phyloP scores from a whole-genome alignment of 2,329 filamentous ascomycete genomes.

The Alternaria metachromatica region DNA sequence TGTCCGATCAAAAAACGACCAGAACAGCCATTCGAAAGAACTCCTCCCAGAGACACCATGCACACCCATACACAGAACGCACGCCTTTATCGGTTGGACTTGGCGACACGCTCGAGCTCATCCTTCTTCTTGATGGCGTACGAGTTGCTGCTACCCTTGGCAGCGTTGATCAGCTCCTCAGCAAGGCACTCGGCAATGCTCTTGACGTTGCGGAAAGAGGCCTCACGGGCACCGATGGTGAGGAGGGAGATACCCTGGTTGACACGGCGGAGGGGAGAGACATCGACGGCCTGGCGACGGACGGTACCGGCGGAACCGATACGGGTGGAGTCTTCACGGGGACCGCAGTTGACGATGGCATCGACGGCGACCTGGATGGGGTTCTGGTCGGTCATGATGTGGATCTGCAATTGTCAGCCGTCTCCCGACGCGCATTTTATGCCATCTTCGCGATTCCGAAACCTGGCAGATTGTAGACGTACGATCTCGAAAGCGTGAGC shows the following conservation, averaged over 20 bases:
- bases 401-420: conserved; percentile 69
- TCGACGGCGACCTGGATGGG: conserved; percentile 99
- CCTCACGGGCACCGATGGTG: conserved; percentile 98
- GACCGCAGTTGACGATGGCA: conserved; percentile 99
- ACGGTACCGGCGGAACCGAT: conserved; percentile 99
- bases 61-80: conserved; percentile 30
- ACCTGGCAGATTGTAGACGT: conserved; percentile 56
- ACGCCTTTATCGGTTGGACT: conserved; percentile 96
- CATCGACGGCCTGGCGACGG: conserved; percentile 99
- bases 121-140: conserved; percentile 99
- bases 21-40: conserved; percentile 41
- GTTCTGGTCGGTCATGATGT: conserved; percentile 99
- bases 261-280: conserved; percentile 97
- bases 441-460: background rate
- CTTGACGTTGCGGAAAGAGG: conserved; percentile 99
- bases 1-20: conserved; percentile 38
- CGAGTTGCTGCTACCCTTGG: conserved; percentile 99
- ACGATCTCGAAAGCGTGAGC: conserved; percentile 99
- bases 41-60: conserved; percentile 44
- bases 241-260: conserved; percentile 99
- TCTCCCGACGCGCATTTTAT: background rate
- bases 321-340: conserved; percentile 99
- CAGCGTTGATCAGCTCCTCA: conserved; percentile 99
- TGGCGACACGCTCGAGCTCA: conserved; percentile 99
- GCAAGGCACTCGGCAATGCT: conserved; percentile 98